Conservation (phyloP, 2,329 filamentous ascomycete species). For the Sphaerostilbella broomeana region DNA sequence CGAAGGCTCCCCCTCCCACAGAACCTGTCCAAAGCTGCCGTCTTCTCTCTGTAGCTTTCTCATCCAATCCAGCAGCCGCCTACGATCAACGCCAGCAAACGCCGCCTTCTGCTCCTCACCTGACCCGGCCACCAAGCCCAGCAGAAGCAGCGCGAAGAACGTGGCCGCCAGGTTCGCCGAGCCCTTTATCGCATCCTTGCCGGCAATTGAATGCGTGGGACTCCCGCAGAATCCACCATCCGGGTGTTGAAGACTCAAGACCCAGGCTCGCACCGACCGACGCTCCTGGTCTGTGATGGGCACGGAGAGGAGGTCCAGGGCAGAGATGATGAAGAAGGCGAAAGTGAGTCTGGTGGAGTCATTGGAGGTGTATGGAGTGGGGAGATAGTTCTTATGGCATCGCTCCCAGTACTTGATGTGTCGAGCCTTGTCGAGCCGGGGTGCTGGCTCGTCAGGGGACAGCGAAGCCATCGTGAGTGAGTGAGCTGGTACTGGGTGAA, state of each 20-base stretch:
- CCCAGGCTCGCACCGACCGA: conserved; percentile 58
- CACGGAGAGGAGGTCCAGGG: conserved; percentile 70
- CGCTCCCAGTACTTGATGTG: conserved; percentile 92
- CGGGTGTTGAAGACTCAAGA: conserved; percentile 79
- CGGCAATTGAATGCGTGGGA: conserved; percentile 51
- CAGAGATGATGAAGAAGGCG: conserved; percentile 81
- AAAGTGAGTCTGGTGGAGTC: conserved; percentile 89
- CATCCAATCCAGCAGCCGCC: conserved; percentile 67
- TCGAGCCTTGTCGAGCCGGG: conserved; percentile 49
- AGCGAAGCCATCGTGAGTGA: background rate
- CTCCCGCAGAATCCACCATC: conserved; percentile 84
- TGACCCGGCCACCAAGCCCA: conserved; percentile 48
- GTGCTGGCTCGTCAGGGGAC: conserved; percentile 13
- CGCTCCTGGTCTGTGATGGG: conserved; percentile 45
- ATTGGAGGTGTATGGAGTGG: conserved; percentile 74
- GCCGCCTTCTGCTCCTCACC: conserved; percentile 35
- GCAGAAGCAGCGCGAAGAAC: conserved; percentile 73
- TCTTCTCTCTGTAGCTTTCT: conserved; percentile 68
- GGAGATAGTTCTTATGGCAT: conserved; percentile 75
- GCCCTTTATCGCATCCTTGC: conserved; percentile 39
- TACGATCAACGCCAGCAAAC: conserved; percentile 59
- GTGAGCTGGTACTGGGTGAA: no score
- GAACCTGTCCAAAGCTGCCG: conserved; percentile 84
- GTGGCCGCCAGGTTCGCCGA: conserved; percentile 75
- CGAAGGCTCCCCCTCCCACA: conserved; percentile 54